These are phyloP conservation scores for Entomortierella chlamydospora DNA, from an alignment of 192 early-diverging fungal species.

Conservation along the genomic window DNA sequence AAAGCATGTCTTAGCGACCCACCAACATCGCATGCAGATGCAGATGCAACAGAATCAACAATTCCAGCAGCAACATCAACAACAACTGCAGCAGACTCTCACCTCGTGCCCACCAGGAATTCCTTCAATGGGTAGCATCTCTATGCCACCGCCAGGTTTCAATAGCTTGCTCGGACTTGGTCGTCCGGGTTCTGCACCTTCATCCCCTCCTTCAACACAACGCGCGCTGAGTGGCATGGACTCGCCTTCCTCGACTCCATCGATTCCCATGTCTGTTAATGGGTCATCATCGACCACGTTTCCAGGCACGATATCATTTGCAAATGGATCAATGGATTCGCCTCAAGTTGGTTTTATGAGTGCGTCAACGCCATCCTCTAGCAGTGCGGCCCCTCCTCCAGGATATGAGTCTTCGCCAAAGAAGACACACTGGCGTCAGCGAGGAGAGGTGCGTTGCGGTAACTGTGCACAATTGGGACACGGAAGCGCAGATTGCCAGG, in stretches of 20 bases:
- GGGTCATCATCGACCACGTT: constrained; percentile 1
- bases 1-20: constrained; percentile 34
- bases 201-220: constrained; percentile 26
- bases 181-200: constrained; percentile 39
- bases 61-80: constrained; percentile 29
- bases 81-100: constrained; percentile 28
- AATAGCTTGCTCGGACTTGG: constrained; percentile 33
- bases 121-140: constrained; percentile 4
- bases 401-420: constrained; percentile 28
- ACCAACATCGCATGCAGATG: constrained; percentile 38
- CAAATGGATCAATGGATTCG: constrained; percentile 22
- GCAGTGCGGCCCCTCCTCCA: constrained; percentile 15
- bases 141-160: constrained; percentile 47
- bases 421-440: constrained; percentile 40
- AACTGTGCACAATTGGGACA: constrained; percentile 65
- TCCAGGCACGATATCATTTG: constrained; percentile 6
- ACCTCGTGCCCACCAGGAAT: constrained; percentile 37
- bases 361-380: constrained; percentile 16
- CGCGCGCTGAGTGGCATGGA: constrained; percentile 21
- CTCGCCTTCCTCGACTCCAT: constrained; percentile 9
- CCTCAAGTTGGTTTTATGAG: constrained; percentile 17
- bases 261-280: constrained; percentile 13
- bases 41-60: constrained; percentile 45
- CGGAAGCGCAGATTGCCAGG: constrained; percentile 56
- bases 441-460: constrained; percentile 57